Evolutionary conservation across 257 asterid genomes (phyloP).

Genomic region (Forsythia viridissima): DNA sequence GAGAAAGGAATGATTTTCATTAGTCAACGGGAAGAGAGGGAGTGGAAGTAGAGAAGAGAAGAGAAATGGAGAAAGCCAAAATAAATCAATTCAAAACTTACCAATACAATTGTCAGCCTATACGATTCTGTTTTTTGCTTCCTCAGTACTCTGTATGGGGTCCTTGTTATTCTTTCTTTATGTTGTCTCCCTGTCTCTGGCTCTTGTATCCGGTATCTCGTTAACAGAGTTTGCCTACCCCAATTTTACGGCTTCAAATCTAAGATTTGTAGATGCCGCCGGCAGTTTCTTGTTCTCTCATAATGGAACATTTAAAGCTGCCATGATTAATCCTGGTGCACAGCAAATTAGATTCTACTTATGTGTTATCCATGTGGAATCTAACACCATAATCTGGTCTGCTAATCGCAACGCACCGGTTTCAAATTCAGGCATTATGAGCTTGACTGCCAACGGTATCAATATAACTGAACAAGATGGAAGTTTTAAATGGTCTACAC

Average conservation of each 20-base stretch:
- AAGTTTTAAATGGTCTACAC: slow-evolving; percentile 55
- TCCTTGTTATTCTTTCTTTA: slow-evolving; percentile 34
- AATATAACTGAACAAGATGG: slow-evolving; percentile 37
- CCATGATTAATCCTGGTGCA: slow-evolving; percentile 45
- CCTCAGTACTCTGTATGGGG: slow-evolving; percentile 33
- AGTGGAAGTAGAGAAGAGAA: slow-evolving; percentile 9
- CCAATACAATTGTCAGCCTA: slow-evolving; percentile 11
- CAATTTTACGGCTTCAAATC: slow-evolving; percentile 50
- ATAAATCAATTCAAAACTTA: slow-evolving; percentile 24
- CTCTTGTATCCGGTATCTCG: slow-evolving; percentile 22
- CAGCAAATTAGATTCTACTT: slow-evolving; percentile 51
- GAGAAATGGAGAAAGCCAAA: slow-evolving; percentile 26
- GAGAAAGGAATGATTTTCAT: slow-evolving; percentile 22
- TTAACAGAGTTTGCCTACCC: slow-evolving; percentile 55
- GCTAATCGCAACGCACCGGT: slow-evolving; percentile 66
- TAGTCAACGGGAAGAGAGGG: slow-evolving; percentile 26
- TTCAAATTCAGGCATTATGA: slow-evolving; percentile 42
- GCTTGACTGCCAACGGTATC: slow-evolving; percentile 43
- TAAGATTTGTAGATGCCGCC: slow-evolving; percentile 28
- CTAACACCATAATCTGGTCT: slow-evolving; percentile 62
- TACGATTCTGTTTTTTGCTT: slow-evolving; percentile 22
- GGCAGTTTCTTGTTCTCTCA: slow-evolving; percentile 62
- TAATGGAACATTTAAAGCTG: slow-evolving; percentile 56
- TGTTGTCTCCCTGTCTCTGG: slow-evolving; percentile 21
- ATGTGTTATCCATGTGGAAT: slow-evolving; percentile 54